Conservation (phyloP, 2,329 filamentous ascomycete genomes). For the Pseudocercospora cruenta region DNA sequence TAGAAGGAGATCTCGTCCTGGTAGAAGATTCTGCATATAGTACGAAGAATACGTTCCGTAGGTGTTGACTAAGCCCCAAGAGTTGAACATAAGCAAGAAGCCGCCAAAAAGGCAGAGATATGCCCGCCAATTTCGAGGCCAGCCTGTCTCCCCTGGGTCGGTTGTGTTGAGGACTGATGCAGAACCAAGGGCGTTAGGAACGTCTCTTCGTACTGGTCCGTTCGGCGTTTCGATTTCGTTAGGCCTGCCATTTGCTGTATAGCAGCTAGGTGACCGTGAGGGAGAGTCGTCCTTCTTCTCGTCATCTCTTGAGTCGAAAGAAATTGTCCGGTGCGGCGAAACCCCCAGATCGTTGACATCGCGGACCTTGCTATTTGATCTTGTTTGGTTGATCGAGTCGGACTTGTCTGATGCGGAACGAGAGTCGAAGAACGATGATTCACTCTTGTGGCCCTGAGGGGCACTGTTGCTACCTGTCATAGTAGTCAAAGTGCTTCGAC, state of each 20-base stretch:
- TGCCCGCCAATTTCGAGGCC: conserved; percentile 51
- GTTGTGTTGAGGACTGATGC: conserved; percentile 13
- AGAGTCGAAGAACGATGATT: conserved; percentile 22
- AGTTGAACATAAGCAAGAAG: conserved; percentile 54
- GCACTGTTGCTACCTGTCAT: conserved; percentile 18
- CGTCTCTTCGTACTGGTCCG: conserved; percentile 24
- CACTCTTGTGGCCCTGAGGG: conserved; percentile 12
- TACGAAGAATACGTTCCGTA: conserved; percentile 56
- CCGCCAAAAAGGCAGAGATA: conserved; percentile 51
- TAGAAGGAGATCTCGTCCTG: conserved; percentile 44
- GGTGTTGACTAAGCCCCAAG: conserved; percentile 49
- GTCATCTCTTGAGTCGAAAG: conserved; percentile 20
- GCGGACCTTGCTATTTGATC: conserved; percentile 21
- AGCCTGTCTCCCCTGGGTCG: conserved; percentile 32
- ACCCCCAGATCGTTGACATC: conserved; percentile 13
- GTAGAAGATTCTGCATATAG: conserved; percentile 52
- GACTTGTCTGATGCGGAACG: conserved; percentile 27
- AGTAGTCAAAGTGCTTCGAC: not conserved
- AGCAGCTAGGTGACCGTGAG: conserved; percentile 4
- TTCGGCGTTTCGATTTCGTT: conserved; percentile 23
- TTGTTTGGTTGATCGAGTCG: conserved; percentile 17
- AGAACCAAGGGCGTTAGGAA: conserved; percentile 11
- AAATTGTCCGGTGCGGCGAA: conserved; percentile 15
- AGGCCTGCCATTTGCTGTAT: conserved; percentile 7
- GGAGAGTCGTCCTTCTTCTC: conserved; percentile 9